phyloP scores from a whole-genome alignment of 2,329 filamentous ascomycete species.

The Didymella keratinophila region DNA sequence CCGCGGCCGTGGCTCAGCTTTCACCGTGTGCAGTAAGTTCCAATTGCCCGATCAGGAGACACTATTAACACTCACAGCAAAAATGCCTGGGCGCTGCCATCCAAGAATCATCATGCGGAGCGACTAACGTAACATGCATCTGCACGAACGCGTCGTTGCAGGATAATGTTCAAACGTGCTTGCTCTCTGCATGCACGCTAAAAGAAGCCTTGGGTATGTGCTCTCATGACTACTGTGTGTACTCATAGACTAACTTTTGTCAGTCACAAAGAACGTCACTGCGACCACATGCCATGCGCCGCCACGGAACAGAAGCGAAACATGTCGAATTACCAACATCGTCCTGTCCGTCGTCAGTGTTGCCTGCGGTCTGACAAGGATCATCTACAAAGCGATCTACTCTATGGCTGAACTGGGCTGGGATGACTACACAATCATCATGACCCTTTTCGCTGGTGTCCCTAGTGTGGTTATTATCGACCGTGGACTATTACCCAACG shows the following conservation, averaged over 20 bases:
- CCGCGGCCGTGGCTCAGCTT: conserved; percentile 23
- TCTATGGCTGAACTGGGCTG: conserved; percentile 46
- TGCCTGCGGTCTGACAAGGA: conserved; percentile 45
- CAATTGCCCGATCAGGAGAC: background rate
- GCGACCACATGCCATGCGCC: conserved; percentile 51
- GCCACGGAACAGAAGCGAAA: conserved; percentile 45
- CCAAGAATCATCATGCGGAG: conserved; percentile 21
- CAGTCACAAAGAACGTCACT: conserved; percentile 55
- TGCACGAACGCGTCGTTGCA: conserved; percentile 29
- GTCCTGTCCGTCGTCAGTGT: conserved; percentile 47
- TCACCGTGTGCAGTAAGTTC: conserved; percentile 33
- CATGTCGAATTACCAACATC: conserved; percentile 46
- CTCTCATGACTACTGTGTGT: background rate
- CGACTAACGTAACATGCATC: conserved; percentile 25
- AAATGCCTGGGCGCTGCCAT: conserved; percentile 23
- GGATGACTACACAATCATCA: conserved; percentile 50
- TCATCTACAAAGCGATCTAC: conserved; percentile 50
- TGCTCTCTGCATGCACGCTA: conserved; percentile 27
- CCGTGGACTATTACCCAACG: conserved; percentile 36
- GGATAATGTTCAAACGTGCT: conserved; percentile 21
- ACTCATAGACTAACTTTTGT: conserved; percentile 4
- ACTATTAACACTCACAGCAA: conserved; percentile 18
- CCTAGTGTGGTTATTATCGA: conserved; percentile 41
- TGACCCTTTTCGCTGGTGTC: conserved; percentile 31
- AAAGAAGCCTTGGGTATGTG: conserved; percentile 28